These are phyloP conservation scores for Scytalidium sp. DNA, from an alignment of 2,329 filamentous ascomycete species.

Conservation along the genomic window DNA sequence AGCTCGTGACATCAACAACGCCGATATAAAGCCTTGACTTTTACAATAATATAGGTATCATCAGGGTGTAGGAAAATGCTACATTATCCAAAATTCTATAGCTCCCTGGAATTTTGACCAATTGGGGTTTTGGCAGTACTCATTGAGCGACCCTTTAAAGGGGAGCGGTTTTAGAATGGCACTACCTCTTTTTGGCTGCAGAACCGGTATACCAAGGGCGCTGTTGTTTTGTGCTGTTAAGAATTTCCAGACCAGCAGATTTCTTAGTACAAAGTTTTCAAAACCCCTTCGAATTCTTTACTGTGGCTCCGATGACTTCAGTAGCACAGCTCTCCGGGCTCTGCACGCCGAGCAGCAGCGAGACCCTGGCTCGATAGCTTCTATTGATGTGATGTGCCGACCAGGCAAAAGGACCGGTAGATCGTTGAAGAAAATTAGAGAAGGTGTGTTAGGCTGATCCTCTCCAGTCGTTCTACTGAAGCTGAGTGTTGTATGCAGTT, in stretches of 20 bases:
- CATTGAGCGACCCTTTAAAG: too few species aligned
- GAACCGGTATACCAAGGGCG: not conserved
- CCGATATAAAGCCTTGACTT: too few species aligned
- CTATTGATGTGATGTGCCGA: conserved; percentile 82
- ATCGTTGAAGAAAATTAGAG: conserved; percentile 55
- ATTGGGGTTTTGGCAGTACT: too few species aligned
- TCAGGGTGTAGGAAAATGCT: too few species aligned
- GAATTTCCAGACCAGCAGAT: not conserved
- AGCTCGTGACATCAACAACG: too few species aligned
- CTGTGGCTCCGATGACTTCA: conserved; percentile 92
- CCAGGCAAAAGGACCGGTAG: conserved; percentile 77
- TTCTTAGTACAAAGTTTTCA: conserved; percentile 13
- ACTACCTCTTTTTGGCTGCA: not conserved
- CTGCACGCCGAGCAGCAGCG: conserved; percentile 57
- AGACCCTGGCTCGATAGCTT: conserved; percentile 57
- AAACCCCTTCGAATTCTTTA: conserved; percentile 81
- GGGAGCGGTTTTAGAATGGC: not conserved
- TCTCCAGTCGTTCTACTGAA: not conserved
- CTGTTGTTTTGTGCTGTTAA: not conserved
- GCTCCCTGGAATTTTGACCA: too few species aligned
- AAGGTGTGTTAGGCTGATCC: conserved; percentile 17
- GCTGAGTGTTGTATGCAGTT: conserved; percentile 45
- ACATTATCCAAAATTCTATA: too few species aligned
- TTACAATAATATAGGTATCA: too few species aligned
- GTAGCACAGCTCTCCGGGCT: conserved; percentile 70